phyloP scores from a whole-genome alignment of 345 rosid species.

The Gossypium longicalyx region DNA sequence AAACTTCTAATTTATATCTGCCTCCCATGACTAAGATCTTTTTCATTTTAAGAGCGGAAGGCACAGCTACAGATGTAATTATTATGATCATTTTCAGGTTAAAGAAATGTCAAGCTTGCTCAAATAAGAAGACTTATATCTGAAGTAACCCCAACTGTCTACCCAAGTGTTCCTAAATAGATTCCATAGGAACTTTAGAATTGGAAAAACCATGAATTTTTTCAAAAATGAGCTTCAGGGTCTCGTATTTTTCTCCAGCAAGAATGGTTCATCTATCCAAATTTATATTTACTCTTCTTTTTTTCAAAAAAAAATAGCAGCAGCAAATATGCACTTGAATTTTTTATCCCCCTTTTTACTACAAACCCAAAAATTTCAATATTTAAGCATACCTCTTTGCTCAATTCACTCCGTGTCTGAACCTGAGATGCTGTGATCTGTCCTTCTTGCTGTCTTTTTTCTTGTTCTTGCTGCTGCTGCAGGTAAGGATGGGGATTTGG shows the following conservation, averaged over 20 bases:
- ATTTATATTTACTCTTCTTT: neutral
- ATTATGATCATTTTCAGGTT: neutral
- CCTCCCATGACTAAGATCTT: neutral
- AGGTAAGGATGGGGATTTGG: conserved; percentile 31
- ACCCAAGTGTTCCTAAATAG: neutral
- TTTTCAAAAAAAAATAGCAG: neutral
- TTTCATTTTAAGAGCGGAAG: neutral
- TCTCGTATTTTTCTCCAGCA: neutral
- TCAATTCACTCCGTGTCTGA: conserved; percentile 18
- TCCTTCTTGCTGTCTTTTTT: conserved; percentile 28
- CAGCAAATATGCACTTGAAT: neutral
- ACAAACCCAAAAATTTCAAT: neutral
- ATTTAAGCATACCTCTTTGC: conserved; percentile 26
- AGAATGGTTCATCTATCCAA: neutral
- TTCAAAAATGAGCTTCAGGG: neutral
- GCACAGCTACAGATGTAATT: neutral
- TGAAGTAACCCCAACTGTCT: neutral
- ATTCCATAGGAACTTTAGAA: neutral
- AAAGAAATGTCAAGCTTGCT: neutral
- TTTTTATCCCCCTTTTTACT: neutral
- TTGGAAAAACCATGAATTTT: neutral
- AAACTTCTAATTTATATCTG: neutral
- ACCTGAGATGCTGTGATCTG: conserved; percentile 23
- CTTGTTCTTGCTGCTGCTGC: conserved; percentile 28
- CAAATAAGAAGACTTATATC: neutral